Evolutionary conservation across 2,329 filamentous ascomycete genomes (phyloP), one percentile per base, ranked within the genome.

Genomic region (Sporothrix dimorphospora): DNA sequence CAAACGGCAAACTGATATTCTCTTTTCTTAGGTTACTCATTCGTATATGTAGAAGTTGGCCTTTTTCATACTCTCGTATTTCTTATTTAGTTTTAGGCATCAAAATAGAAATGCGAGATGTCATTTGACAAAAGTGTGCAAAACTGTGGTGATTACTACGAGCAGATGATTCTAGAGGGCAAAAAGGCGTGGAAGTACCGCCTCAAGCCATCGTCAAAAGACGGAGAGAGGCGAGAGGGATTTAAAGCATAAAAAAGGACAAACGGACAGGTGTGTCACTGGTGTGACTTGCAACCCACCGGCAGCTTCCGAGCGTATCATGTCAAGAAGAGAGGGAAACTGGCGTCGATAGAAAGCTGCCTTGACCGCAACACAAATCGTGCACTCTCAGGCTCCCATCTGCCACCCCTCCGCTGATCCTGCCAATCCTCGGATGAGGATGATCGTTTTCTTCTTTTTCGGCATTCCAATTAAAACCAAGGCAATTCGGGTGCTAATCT

Each of bases 391-490:
- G 21, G 55, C 30, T 59, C 55, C 19, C 16, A 59, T 16, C 42
- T 16, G 14, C 42, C 42, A 16, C 57, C 34, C 16, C 57, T 53
- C 34, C 30, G 57, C 57, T 21, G 57, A 61, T 61, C 57, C 30
- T 19, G 57, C 16, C 30, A 61, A 61, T 61, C 57, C 30, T 61
- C 24, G 30, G 57, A 19, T 14, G 19, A 40, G 16, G 27, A 30
- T 57, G 27, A 14, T 57, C 53, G 27, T 4, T 27, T 27, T 34
- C 47, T 16, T 4, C 53, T 40, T 7, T 11, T 21, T 9, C n/a
- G 12, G 57, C 57, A 40, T 61, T 61, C 57, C 34, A 38, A 40
- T 61, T 61, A 30, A 40, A 61, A 61, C 19, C 57, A 61, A 61
- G 57, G 57, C 34, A 61, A 34, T 30, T 9, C 47, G n/a, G 5